phyloP scores from a whole-genome alignment of 306 rosid genomes.

The Lathyrus aphaca region DNA sequence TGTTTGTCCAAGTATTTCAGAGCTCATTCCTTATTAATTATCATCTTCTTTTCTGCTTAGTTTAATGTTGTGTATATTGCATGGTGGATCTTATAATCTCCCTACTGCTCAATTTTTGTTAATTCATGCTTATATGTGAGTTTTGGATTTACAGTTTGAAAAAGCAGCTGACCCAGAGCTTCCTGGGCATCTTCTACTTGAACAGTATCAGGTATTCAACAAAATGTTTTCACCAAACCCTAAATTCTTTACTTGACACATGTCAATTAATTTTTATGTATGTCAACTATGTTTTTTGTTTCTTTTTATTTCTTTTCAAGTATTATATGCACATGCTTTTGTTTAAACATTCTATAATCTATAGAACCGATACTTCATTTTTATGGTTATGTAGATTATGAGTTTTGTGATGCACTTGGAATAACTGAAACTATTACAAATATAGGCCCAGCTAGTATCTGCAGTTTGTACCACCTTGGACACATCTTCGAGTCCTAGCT shows the following conservation, averaged over 20 bases:
- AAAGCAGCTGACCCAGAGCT: conserved; percentile 86
- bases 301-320: background rate
- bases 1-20: conserved; percentile 11
- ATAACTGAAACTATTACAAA: conserved; percentile 44
- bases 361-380: conserved; percentile 2
- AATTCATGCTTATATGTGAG: conserved; percentile 42
- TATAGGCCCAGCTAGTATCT: conserved; percentile 93
- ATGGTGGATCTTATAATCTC: conserved; percentile 21
- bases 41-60: background rate
- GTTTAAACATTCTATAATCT: conserved; percentile 26
- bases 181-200: conserved; percentile 92
- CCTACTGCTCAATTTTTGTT: conserved; percentile 32
- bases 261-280: conserved; percentile 14
- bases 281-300: background rate
- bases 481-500: conserved; percentile 83
- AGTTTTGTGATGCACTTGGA: conserved; percentile 35
- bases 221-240: conserved; percentile 1
- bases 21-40: conserved; percentile 20
- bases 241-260: conserved; percentile 12
- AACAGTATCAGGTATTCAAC: conserved; percentile 85
- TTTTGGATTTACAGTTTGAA: conserved; percentile 70
- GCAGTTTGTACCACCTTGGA: conserved; percentile 95
- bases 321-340: conserved; percentile 21
- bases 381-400: conserved; percentile 30
- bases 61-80: background rate